Evolutionary conservation across 2,329 filamentous ascomycete species (phyloP).

Genomic region (Neoscytalidium dimidiatum): DNA sequence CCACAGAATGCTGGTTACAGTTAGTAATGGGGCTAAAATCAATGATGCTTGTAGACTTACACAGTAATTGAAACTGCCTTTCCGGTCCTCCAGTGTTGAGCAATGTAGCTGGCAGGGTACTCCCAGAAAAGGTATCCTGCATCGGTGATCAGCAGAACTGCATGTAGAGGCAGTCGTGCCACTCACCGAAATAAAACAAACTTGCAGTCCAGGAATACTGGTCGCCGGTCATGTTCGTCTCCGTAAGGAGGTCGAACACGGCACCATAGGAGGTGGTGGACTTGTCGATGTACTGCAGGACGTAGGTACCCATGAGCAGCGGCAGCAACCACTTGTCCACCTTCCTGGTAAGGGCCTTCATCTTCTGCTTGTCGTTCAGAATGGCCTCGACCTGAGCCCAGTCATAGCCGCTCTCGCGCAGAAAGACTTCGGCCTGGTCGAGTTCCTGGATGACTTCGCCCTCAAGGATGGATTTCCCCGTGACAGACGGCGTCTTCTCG

Average conservation of each 20-base stretch:
- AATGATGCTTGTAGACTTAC: neutral
- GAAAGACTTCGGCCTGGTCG: conserved; percentile 52
- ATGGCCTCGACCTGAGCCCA: conserved; percentile 46
- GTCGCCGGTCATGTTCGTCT: conserved; percentile 48
- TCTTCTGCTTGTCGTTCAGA: conserved; percentile 43
- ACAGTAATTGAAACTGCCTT: conserved; percentile 30
- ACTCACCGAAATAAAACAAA: conserved; percentile 56
- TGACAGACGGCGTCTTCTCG: conserved; percentile 19
- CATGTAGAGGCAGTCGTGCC: conserved; percentile 30
- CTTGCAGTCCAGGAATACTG: conserved; percentile 59
- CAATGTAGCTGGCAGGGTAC: conserved; percentile 28
- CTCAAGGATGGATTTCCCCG: conserved; percentile 25
- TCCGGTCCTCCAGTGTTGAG: conserved; percentile 36
- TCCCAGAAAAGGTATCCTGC: conserved; percentile 26
- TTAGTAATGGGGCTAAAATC: neutral
- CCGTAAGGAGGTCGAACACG: conserved; percentile 57
- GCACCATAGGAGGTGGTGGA: conserved; percentile 56
- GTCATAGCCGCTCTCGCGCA: conserved; percentile 51
- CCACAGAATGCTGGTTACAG: conserved; percentile 22
- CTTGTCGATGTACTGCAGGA: conserved; percentile 59
- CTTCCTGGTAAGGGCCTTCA: conserved; percentile 42
- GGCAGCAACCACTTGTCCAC: conserved; percentile 56
- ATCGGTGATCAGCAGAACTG: conserved; percentile 24
- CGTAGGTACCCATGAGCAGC: conserved; percentile 52
- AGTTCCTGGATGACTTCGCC: conserved; percentile 40